A percentile compares a stretch with the other conserved stretches of the same genome.
phyloP scores from a whole-genome alignment of 2,329 filamentous ascomycete species.

The Teratosphaeriaceae sp. region DNA sequence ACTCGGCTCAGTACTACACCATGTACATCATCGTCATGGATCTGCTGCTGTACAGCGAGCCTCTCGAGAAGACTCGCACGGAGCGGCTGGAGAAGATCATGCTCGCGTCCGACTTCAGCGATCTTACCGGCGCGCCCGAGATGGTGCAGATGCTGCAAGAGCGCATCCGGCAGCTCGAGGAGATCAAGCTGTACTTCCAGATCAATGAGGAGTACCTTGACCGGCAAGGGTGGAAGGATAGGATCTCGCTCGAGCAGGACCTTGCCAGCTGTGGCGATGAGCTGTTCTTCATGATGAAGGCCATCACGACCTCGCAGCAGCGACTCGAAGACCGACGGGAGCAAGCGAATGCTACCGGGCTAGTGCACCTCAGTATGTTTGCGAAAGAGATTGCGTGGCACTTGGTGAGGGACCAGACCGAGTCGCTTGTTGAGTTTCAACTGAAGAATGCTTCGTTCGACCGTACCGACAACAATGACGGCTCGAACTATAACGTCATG shows the following conservation, averaged over 20 bases:
- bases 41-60: constrained; percentile 91
- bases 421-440: constrained; percentile 89
- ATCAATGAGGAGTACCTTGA: constrained; percentile 83
- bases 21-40: constrained; percentile 98
- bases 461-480: constrained; percentile 92
- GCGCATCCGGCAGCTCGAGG: constrained; percentile 85
- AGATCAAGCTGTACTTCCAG: constrained; percentile 95
- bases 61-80: constrained; percentile 91
- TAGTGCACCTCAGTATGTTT: constrained; percentile 89
- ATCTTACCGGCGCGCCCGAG: constrained; percentile 84
- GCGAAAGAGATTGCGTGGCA: constrained; percentile 97
- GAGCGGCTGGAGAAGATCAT: constrained; percentile 98
- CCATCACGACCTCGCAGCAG: constrained; percentile 91
- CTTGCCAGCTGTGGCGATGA: constrained; percentile 89
- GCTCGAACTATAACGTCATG: constrained; percentile 88
- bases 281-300: constrained; percentile 99
- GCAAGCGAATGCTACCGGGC: constrained; percentile 62
- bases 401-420: constrained; percentile 70
- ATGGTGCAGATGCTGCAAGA: constrained; percentile 90
- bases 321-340: constrained; percentile 66
- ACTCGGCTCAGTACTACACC: constrained; percentile 94
- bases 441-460: constrained; percentile 87
- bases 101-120: constrained; percentile 96
- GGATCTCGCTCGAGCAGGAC: constrained; percentile 81
- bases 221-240: constrained; percentile 83